These are phyloP conservation scores for Ogataea polymorpha DNA, from an alignment of 805 yeast species.

Conservation along the genomic window DNA sequence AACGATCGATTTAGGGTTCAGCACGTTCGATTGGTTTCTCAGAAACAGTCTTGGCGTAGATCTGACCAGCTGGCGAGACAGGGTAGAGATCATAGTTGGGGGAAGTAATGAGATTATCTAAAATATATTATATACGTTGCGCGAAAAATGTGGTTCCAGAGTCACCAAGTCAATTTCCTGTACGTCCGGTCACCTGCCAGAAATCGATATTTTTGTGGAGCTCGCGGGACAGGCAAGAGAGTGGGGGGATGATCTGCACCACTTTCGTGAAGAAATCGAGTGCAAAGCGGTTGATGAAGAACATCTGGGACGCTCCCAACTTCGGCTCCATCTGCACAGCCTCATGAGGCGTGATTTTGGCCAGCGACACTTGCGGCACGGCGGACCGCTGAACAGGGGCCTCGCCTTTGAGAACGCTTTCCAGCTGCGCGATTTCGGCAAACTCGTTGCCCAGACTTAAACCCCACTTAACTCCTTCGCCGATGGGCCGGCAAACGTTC, in stretches of 20 bases:
- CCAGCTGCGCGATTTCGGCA: constrained; percentile 58
- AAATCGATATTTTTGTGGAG: constrained; percentile 50
- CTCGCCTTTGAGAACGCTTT: constrained; percentile 28
- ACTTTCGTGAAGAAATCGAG: constrained; percentile 68
- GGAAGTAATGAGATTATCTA: background rate
- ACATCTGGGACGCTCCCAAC: constrained; percentile 71
- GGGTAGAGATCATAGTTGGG: constrained; percentile 5
- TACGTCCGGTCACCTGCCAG: constrained; percentile 41
- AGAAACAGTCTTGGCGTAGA: constrained; percentile 8
- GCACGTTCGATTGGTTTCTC: constrained; percentile 21
- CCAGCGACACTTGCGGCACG: constrained; percentile 10
- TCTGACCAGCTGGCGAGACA: constrained; percentile 9
- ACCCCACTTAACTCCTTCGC: constrained; percentile 85
- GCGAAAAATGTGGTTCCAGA: constrained; percentile 3
- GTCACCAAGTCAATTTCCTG: constrained; percentile 12
- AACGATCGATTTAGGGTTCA: constrained; percentile 32
- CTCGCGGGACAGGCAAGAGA: constrained; percentile 53
- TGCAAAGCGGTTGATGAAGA: constrained; percentile 82
- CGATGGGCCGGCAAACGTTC: constrained; percentile 79
- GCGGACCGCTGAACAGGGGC: background rate
- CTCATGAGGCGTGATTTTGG: constrained; percentile 35
- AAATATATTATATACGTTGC: constrained; percentile 6
- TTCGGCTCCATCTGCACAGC: constrained; percentile 46
- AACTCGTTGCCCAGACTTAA: constrained; percentile 74
- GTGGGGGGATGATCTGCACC: constrained; percentile 56